These are phyloP conservation scores for Fusarium mundagurra DNA, from an alignment of 2,329 filamentous ascomycete species.

Conservation along the genomic window DNA sequence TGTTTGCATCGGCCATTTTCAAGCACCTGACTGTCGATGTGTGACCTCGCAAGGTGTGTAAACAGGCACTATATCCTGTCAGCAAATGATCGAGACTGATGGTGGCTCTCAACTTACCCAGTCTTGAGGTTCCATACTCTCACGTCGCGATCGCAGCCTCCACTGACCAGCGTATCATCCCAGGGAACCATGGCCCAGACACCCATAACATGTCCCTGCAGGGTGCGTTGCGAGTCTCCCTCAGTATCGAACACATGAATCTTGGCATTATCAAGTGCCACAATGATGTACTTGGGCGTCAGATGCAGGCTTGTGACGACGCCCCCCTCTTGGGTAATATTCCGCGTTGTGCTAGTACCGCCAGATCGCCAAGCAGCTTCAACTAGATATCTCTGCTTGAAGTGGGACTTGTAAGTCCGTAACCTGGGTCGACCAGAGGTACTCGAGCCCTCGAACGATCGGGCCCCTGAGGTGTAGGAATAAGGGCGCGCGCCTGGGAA, in stretches of 20 bases:
- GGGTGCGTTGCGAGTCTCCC: conserved; percentile 85
- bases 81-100: conserved; percentile 14
- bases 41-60: conserved; percentile 89
- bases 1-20: conserved; percentile 95
- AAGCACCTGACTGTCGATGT: conserved; percentile 96
- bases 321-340: conserved; percentile 95
- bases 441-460: conserved; percentile 64
- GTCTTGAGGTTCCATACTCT: conserved; percentile 96
- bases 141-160: conserved; percentile 95
- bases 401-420: conserved; percentile 92
- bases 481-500: conserved; percentile 57
- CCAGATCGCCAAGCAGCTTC: conserved; percentile 97
- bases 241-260: conserved; percentile 98
- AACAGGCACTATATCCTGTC: conserved; percentile 65
- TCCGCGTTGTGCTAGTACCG: conserved; percentile 81
- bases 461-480: conserved; percentile 53
- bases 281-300: conserved; percentile 95
- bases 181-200: conserved; percentile 99
- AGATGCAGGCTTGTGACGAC: conserved; percentile 96
- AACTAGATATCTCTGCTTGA: conserved; percentile 96
- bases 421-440: conserved; percentile 62
- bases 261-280: conserved; percentile 96
- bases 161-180: conserved; percentile 94
- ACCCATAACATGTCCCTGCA: conserved; percentile 97
- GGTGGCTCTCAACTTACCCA: conserved; percentile 68